phyloP scores from a whole-genome alignment of 805 yeast genomes.

The Cyberlindnera xishuangbannaensis region DNA sequence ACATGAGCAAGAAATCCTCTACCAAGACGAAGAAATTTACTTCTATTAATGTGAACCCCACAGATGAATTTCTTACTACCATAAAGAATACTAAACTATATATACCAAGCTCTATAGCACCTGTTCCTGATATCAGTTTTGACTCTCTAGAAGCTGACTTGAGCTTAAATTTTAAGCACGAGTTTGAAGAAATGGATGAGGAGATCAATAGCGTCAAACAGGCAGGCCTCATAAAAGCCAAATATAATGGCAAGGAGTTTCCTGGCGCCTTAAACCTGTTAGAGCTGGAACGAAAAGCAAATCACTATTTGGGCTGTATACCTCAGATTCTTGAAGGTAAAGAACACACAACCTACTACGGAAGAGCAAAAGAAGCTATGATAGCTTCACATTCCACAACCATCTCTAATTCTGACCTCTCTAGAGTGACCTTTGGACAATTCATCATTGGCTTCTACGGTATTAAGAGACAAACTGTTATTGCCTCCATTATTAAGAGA shows the following conservation, averaged over 20 bases:
- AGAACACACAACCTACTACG: constrained; percentile 43
- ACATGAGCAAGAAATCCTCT: background rate
- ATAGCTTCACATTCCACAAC: constrained; percentile 35
- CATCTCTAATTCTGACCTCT: constrained; percentile 36
- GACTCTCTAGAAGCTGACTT: constrained; percentile 14
- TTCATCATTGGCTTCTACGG: constrained; percentile 62
- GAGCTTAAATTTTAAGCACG: constrained; percentile 7
- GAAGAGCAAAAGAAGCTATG: constrained; percentile 39
- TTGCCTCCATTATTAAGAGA: constrained; percentile 39
- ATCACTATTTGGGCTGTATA: constrained; percentile 29
- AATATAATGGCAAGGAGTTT: constrained; percentile 15
- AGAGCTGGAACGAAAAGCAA: constrained; percentile 27
- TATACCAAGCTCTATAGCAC: constrained; percentile 7
- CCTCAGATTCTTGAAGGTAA: constrained; percentile 40
- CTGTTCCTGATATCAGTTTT: background rate
- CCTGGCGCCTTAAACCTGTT: constrained; percentile 26
- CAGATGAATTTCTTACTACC: constrained; percentile 8
- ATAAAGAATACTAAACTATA: constrained; percentile 10
- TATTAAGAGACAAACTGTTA: constrained; percentile 44
- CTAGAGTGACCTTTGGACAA: constrained; percentile 37
- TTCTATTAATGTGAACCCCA: no score
- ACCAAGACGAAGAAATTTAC: background rate
- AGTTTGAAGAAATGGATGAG: constrained; percentile 17
- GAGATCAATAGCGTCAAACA: constrained; percentile 13
- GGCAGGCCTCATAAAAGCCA: constrained; percentile 14